Conservation (phyloP, 1,139 yeast genomes). For the Kurtzmaniella quercitrusa region DNA sequence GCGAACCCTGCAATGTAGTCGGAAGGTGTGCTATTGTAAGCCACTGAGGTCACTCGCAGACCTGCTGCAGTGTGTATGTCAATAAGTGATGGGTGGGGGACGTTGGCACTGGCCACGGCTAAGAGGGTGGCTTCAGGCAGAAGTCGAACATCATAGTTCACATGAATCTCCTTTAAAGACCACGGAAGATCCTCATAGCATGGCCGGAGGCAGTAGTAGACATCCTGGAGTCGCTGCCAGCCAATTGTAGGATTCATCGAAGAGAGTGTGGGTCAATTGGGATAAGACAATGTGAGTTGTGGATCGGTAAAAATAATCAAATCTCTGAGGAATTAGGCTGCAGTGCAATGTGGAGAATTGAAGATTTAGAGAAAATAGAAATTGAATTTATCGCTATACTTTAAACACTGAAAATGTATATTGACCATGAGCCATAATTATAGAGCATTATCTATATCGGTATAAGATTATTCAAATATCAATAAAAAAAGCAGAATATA, state of each 20-base stretch:
- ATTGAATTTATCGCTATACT: too few species aligned
- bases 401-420: too few species aligned
- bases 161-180: conserved; percentile 29
- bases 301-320: too few species aligned
- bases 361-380: too few species aligned
- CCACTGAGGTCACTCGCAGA: conserved; percentile 40
- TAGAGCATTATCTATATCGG: too few species aligned
- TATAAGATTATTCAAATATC: too few species aligned
- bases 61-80: conserved; percentile 57
- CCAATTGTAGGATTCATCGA: conserved; percentile 42
- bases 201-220: conserved; percentile 50
- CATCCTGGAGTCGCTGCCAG: conserved; percentile 65
- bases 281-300: neutral
- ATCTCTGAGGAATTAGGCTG: too few species aligned
- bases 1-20: conserved; percentile 58
- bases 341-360: too few species aligned
- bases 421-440: too few species aligned
- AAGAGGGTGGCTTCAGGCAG: conserved; percentile 31
- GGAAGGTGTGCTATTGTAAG: conserved; percentile 49
- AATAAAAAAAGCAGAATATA: too few species aligned
- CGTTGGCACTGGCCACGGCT: conserved; percentile 34
- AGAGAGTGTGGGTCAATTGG: neutral
- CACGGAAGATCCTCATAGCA: conserved; percentile 39
- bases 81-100: conserved; percentile 34
- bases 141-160: conserved; percentile 24